These are phyloP conservation scores for Elongisporangium undulatum DNA, from an alignment of 352 stramenopile species.

Conservation along the genomic window DNA sequence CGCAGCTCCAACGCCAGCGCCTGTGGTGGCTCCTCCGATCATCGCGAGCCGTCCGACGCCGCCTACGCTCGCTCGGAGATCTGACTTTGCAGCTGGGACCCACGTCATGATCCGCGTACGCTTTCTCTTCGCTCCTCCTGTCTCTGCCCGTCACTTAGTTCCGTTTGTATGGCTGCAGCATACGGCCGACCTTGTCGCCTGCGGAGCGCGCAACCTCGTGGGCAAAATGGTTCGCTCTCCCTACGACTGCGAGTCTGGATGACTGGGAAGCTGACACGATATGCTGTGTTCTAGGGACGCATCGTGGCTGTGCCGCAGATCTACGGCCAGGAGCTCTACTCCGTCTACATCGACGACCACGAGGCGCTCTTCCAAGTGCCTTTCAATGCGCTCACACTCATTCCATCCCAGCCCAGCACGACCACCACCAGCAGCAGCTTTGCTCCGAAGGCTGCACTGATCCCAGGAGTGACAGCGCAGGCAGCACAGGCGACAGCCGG, in stretches of 20 bases:
- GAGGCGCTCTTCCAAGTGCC: slow-evolving; percentile 78
- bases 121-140: background rate
- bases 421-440: slow-evolving; percentile 1
- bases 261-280: background rate
- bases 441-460: background rate
- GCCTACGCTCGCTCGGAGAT: slow-evolving; percentile 25
- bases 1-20: slow-evolving; percentile 2
- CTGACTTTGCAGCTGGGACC: slow-evolving; percentile 61
- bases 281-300: slow-evolving; percentile 20
- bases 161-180: slow-evolving; percentile 23
- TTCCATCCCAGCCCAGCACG: slow-evolving; percentile 20
- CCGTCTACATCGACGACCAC: slow-evolving; percentile 81
- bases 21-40: slow-evolving; percentile 4
- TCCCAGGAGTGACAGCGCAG: background rate
- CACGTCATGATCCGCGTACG: slow-evolving; percentile 66
- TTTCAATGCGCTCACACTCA: slow-evolving; percentile 63
- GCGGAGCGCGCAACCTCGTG: slow-evolving; percentile 65
- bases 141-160: background rate
- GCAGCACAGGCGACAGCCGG: slow-evolving; percentile 1
- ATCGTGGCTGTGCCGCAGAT: slow-evolving; percentile 73
- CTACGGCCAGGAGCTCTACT: slow-evolving; percentile 77
- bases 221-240: slow-evolving; percentile 7
- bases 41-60: slow-evolving; percentile 5
- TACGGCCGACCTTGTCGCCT: slow-evolving; percentile 67
- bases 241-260: background rate